A percentile compares a stretch with the other conserved stretches of the same genome.
Conservation (phyloP, 768 basidiomycete species). For the Clathrus columnatus region DNA sequence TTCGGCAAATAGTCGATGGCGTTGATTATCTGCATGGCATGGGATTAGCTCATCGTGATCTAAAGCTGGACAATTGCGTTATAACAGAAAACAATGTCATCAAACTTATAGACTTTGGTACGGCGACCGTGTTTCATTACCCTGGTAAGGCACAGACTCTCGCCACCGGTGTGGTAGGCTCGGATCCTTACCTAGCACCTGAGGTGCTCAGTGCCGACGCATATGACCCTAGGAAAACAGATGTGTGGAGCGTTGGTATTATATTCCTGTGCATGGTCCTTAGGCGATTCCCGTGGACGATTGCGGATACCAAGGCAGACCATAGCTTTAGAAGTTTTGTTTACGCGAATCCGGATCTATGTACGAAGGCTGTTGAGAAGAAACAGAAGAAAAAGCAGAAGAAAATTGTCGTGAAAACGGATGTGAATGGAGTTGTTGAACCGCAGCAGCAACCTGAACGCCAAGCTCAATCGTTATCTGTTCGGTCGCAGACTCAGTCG, state of each 20-base stretch:
- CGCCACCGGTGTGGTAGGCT: constrained; percentile 89
- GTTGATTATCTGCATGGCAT: constrained; percentile 97
- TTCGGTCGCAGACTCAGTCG: constrained; percentile 10
- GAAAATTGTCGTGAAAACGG: background rate
- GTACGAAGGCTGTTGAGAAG: constrained; percentile 28
- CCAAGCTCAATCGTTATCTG: background rate
- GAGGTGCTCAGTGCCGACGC: constrained; percentile 75
- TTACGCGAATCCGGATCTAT: constrained; percentile 84
- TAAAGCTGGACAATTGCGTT: constrained; percentile 99
- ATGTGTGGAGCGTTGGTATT: constrained; percentile 97
- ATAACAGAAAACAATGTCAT: constrained; percentile 93
- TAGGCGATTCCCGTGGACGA: constrained; percentile 97
- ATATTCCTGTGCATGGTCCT: constrained; percentile 99
- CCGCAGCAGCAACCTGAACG: background rate
- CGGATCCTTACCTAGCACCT: constrained; percentile 96
- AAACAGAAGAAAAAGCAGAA: constrained; percentile 19
- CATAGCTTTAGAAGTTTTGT: constrained; percentile 88
- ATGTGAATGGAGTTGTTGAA: background rate
- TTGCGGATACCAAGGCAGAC: constrained; percentile 91
- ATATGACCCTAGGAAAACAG: constrained; percentile 95
- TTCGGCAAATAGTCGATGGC: constrained; percentile 96
- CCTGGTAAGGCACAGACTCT: constrained; percentile 76
- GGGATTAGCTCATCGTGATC: constrained; percentile 95
- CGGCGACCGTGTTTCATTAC: constrained; percentile 99
- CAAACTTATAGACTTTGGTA: constrained; percentile 99